Base-by-base conservation (phyloP, 176 grass and related monocot genomes). In the Oryza nivara region DNA sequence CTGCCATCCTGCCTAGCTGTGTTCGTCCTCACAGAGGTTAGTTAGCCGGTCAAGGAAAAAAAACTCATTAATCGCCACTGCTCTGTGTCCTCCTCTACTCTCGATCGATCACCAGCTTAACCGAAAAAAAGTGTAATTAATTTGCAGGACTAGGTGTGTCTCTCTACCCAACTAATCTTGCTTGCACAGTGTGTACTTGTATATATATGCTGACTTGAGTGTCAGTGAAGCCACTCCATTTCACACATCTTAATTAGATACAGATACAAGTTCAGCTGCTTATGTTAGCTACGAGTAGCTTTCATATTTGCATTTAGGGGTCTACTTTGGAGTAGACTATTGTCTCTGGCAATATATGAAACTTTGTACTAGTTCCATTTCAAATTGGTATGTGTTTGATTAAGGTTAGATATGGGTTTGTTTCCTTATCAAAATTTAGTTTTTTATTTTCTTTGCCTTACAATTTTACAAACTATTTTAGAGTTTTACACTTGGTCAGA, bases 171-270 rank as follows among this genome's bases (percentile, higher is more conserved):
- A 40, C 19, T 38, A 54, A 80, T 19, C 79, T 1, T 71, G 67
- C 47, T 11, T 11, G 30, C 14, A 35, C 47, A 47, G 1, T 15
- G 45, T 49, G 58, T 49, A 41, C 1, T 23, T 76, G 82, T 54
- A 41, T 20, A 41, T 20, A 6, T 20, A 41, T 41, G 6, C 5
- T 2, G 43, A n/a, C 23, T 70, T 61, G 65, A 60, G 73, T 85
- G 83, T 16, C 0, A 16, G 9, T 14, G 35, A 85, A 85, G 65
- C 64, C 51, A 77, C 64, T 30, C 71, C 22, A 26, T 49, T 30
- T 17, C 23, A 26, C 12, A 25, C 12, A 14, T 73, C n/a, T 73
- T 49, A 49, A 11, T 52, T 41, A 41, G n/a, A 58, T 58, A 20
- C 6, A 58, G 1, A 7, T 58, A 58, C 19, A 58, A 58, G 54